These are phyloP conservation scores for Dactylellina leptospora DNA, from an alignment of 2,329 filamentous ascomycete species.

Conservation along the genomic window DNA sequence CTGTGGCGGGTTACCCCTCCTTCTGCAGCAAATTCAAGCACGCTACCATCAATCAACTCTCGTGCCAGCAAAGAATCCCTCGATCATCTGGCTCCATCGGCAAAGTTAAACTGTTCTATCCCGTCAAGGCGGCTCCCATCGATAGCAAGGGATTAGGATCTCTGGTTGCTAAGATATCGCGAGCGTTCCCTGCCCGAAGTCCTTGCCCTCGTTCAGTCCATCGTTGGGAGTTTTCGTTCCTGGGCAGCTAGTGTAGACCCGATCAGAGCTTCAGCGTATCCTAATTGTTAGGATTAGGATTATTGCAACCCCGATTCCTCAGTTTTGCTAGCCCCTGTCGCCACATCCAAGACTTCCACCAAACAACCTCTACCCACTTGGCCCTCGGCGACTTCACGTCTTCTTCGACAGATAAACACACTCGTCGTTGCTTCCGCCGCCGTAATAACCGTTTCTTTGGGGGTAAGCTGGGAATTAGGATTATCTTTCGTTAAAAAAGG, in stretches of 20 bases:
- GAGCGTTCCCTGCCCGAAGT: not conserved
- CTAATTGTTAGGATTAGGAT: constrained; percentile 44
- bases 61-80: constrained; percentile 42
- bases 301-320: constrained; percentile 30
- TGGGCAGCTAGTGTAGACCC: not conserved
- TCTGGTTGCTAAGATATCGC: constrained; percentile 4
- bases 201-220: not conserved
- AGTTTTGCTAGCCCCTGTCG: constrained; percentile 34
- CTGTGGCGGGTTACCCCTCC: constrained; percentile 54
- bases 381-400: constrained; percentile 2
- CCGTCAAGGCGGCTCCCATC: constrained; percentile 21
- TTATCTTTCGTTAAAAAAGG: constrained; percentile 9
- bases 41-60: constrained; percentile 27
- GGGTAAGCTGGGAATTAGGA: constrained; percentile 29
- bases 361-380: constrained; percentile 35
- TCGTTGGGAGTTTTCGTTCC: constrained; percentile 13
- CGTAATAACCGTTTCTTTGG: constrained; percentile 8
- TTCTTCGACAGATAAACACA: not conserved
- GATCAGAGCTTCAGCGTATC: constrained; percentile 6
- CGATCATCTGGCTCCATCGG: constrained; percentile 39
- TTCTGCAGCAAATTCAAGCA: constrained; percentile 51
- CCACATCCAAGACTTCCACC: constrained; percentile 31
- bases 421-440: not conserved
- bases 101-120: constrained; percentile 35
- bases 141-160: constrained; percentile 16